phyloP scores from a whole-genome alignment of 495 filamentous ascomycete genomes.

The Talaromyces trachyspermus region DNA sequence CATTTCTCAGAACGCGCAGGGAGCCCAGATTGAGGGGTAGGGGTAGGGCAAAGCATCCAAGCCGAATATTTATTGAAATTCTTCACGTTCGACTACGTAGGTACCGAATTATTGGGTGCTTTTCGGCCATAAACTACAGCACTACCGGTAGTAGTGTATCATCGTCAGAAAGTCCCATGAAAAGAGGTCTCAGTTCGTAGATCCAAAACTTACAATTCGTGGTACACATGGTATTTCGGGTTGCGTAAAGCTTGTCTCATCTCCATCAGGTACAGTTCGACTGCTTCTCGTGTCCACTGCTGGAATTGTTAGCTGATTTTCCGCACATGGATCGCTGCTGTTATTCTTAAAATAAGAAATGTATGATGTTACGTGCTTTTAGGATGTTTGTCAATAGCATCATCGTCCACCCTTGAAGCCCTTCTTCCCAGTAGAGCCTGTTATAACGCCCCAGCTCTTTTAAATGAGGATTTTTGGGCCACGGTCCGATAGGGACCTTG shows the following conservation, averaged over 20 bases:
- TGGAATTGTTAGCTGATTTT: conserved; percentile 8
- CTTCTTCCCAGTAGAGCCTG: conserved; percentile 51
- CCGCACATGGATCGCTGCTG: not conserved
- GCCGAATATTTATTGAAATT: too few relatives aligned
- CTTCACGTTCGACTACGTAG: too few relatives aligned
- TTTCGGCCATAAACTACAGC: conserved; percentile 20
- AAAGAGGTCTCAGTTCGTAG: not conserved
- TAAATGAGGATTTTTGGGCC: conserved; percentile 55
- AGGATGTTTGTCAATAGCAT: conserved; percentile 54
- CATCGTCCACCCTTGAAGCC: conserved; percentile 48
- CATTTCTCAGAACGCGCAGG: too few relatives aligned
- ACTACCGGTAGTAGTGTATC: too few relatives aligned
- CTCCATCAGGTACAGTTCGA: conserved; percentile 16
- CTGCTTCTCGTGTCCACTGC: conserved; percentile 22
- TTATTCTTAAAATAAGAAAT: too few relatives aligned
- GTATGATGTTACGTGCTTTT: conserved; percentile 19
- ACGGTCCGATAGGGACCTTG: conserved; percentile 60
- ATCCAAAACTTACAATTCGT: conserved; percentile 14
- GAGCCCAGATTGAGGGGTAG: too few relatives aligned
- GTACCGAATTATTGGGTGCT: conserved; percentile 8
- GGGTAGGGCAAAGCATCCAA: too few relatives aligned
- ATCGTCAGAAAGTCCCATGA: not conserved
- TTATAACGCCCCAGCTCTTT: conserved; percentile 60
- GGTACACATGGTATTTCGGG: conserved; percentile 16
- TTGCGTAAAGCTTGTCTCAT: conserved; percentile 18